These are phyloP conservation scores for Fusarium abutilonis DNA, from an alignment of 2,329 filamentous ascomycete species.

Conservation along the genomic window DNA sequence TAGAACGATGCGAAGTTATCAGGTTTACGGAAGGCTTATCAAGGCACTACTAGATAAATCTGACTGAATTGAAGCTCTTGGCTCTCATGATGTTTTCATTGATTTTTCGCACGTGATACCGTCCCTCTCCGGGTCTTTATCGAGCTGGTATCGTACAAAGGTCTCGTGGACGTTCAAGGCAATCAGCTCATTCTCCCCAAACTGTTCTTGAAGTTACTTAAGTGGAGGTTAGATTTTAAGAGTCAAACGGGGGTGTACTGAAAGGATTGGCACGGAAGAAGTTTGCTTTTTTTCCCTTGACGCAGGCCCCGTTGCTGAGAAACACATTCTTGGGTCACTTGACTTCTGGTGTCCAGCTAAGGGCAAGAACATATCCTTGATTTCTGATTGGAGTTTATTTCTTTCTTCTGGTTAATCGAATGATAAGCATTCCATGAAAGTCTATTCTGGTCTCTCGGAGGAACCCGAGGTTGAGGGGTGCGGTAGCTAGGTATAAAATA, in stretches of 20 bases:
- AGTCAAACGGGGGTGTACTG: background rate
- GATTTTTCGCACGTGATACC: constrained; percentile 40
- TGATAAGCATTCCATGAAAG: background rate
- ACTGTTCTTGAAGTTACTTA: constrained; percentile 25
- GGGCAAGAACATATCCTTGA: constrained; percentile 36
- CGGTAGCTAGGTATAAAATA: background rate
- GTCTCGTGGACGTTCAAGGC: constrained; percentile 40
- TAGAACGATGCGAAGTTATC: constrained; percentile 27
- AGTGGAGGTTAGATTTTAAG: background rate
- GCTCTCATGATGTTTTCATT: constrained; percentile 35
- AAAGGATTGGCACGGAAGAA: background rate
- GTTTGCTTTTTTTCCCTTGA: constrained; percentile 39
- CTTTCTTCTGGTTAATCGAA: constrained; percentile 2
- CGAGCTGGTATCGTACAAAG: constrained; percentile 42
- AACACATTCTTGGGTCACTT: constrained; percentile 44
- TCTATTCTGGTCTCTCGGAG: background rate
- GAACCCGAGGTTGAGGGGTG: background rate
- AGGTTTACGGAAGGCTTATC: constrained; percentile 41
- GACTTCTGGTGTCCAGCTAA: constrained; percentile 40
- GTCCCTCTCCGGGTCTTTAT: constrained; percentile 37
- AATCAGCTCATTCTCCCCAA: constrained; percentile 23
- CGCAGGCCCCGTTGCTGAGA: constrained; percentile 37
- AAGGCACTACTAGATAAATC: constrained; percentile 34
- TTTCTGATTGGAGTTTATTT: constrained; percentile 31
- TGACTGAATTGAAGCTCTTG: constrained; percentile 35